These are phyloP conservation scores for Coemansia sp. DNA, from an alignment of 192 early-diverging fungal genomes.

Conservation along the genomic window DNA sequence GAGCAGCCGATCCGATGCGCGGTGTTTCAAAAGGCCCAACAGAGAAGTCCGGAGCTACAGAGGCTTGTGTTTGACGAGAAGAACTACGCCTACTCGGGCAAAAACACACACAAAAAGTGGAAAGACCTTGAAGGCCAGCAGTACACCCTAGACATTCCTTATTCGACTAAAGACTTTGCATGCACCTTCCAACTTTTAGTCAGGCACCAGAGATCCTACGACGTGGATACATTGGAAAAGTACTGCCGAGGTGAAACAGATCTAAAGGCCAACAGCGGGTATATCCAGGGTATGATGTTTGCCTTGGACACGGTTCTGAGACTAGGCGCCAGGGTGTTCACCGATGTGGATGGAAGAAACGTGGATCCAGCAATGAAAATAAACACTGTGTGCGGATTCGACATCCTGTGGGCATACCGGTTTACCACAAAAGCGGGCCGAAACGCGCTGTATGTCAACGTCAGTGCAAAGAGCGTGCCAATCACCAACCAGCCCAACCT, in stretches of 20 bases:
- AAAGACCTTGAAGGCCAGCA: background rate
- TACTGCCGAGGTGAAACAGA: conserved; percentile 3
- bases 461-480: conserved; percentile 13
- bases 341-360: background rate
- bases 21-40: background rate
- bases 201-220: conserved; percentile 20
- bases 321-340: conserved; percentile 3
- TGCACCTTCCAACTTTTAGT: conserved; percentile 19
- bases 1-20: background rate
- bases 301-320: conserved; percentile 26
- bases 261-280: conserved; percentile 3
- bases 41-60: background rate
- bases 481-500: conserved; percentile 11
- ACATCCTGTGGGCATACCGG: conserved; percentile 37
- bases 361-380: conserved; percentile 5
- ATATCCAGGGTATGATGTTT: conserved; percentile 22
- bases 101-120: conserved; percentile 18
- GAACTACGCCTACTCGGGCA: conserved; percentile 26
- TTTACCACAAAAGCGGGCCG: conserved; percentile 16
- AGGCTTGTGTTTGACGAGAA: conserved; percentile 24
- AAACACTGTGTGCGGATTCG: conserved; percentile 14
- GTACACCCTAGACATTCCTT: background rate
- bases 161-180: background rate
- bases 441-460: conserved; percentile 5
- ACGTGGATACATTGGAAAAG: conserved; percentile 3